Conservation (phyloP, 2,329 filamentous ascomycete genomes). For the Aphanocladium album region DNA sequence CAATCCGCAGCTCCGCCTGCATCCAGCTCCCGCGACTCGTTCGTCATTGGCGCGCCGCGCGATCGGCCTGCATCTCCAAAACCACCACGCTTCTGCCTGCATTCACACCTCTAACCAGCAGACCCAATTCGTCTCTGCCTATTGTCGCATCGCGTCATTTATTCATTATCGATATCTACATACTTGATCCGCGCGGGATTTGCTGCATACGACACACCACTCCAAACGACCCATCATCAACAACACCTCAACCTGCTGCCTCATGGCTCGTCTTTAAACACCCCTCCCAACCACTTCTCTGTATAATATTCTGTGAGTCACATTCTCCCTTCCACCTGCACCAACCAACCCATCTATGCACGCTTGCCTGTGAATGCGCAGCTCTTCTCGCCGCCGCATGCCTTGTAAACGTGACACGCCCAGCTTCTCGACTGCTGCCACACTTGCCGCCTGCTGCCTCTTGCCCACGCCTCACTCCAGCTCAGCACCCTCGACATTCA, state of each 20-base stretch:
- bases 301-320: slow-evolving; percentile 1
- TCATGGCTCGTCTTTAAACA: not conserved
- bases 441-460: not conserved
- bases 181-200: not conserved
- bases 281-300: not conserved
- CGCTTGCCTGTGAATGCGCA: not conserved
- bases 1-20: not conserved
- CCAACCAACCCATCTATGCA: not conserved
- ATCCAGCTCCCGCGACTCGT: not conserved
- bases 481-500: not conserved
- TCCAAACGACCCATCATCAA: not conserved
- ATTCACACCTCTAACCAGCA: not conserved
- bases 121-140: not conserved
- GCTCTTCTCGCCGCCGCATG: not conserved
- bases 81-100: not conserved
- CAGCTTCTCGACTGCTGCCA: not conserved
- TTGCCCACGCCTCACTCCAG: not conserved
- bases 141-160: not conserved
- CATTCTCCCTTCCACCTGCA: not conserved
- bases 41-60: slow-evolving; percentile 10
- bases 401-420: not conserved
- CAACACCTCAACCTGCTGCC: not conserved
- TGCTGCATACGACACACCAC: not conserved
- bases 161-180: not conserved
- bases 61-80: not conserved